Base-by-base conservation (phyloP, 1,139 yeast genomes). In the Ogataea hybrid region DNA sequence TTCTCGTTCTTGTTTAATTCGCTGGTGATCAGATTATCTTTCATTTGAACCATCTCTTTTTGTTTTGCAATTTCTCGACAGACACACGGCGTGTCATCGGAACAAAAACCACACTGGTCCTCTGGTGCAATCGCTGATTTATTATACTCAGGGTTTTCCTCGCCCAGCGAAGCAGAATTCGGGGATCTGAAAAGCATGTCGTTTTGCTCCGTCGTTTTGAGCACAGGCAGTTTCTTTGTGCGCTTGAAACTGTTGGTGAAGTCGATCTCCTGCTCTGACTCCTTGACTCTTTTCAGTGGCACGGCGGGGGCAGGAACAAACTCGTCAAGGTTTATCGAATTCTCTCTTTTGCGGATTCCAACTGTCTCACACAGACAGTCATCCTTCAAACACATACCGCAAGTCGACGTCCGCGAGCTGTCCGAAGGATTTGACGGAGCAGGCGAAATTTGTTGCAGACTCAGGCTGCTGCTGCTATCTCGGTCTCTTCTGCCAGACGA, bases 31-130 rank as follows among this genome's bases (percentile, higher is more conserved):
- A 52, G 25, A 10, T 21, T 46, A 28, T 54, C 56, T 30, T 53
- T 54, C 34, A 49, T 37, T 28, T 53, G 52, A 6, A 53, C 48
- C 32, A 50, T 30, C 28, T 52, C 53, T 29, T 50, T 54, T 39
- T 80, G 86, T 52, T 74, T 74, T 1, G 83, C 89, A 7, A 90
- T 85, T 57, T 84, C 96, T 25, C 92, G 78, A 62, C 97, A 90
- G 3, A 90, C 86, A 65, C 97, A 90, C 5, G 95, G 94, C 0
- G 95, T 82, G 50, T 84, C 95, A 54, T 85, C 95, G 1, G 95
- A 79, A 59, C 97, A 90, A 63, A 90, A 90, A 1, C 97, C 97
- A 65, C 97, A 90, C 48, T 82, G 77, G 50, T 86, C 95, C 43
- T 80, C 77, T 3, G 85, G 83, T 1, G 81, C 73, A 30, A 52